Conservation (phyloP, 352 stramenopile genomes). For the Phytophthora meadii region DNA sequence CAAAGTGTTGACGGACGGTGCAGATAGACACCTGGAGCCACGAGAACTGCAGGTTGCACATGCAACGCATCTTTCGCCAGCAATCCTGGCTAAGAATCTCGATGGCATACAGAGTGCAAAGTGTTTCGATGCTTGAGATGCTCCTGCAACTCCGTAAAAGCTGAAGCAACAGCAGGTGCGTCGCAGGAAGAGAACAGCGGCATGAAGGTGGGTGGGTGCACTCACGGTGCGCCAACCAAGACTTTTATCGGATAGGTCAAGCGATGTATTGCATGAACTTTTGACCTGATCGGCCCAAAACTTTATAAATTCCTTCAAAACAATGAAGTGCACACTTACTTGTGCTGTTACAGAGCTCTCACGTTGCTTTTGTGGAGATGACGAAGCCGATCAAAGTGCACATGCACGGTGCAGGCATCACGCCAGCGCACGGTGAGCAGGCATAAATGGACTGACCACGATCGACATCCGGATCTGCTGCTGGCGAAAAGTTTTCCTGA, state of each 20-base stretch:
- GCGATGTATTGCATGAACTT: background rate
- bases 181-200: slow-evolving; percentile 30
- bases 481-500: slow-evolving; percentile 31
- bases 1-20: slow-evolving; percentile 13
- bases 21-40: slow-evolving; percentile 14
- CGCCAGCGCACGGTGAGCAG: slow-evolving; percentile 3
- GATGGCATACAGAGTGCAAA: slow-evolving; percentile 4
- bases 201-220: slow-evolving; percentile 20
- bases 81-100: slow-evolving; percentile 29
- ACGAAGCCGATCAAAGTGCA: slow-evolving; percentile 13
- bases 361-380: background rate
- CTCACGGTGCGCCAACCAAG: background rate
- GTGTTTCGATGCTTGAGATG: slow-evolving; percentile 18
- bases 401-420: slow-evolving; percentile 16
- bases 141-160: slow-evolving; percentile 38
- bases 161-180: slow-evolving; percentile 36
- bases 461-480: slow-evolving; percentile 25
- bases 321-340: background rate
- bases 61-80: slow-evolving; percentile 33
- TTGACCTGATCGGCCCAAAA: slow-evolving; percentile 8
- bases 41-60: slow-evolving; percentile 36
- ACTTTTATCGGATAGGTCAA: background rate
- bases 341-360: background rate
- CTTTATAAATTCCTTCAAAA: background rate
- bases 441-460: slow-evolving; percentile 24